Evolutionary conservation across 2,329 filamentous ascomycete species (phyloP).

Genomic region (Davidsoniella eucalypti): DNA sequence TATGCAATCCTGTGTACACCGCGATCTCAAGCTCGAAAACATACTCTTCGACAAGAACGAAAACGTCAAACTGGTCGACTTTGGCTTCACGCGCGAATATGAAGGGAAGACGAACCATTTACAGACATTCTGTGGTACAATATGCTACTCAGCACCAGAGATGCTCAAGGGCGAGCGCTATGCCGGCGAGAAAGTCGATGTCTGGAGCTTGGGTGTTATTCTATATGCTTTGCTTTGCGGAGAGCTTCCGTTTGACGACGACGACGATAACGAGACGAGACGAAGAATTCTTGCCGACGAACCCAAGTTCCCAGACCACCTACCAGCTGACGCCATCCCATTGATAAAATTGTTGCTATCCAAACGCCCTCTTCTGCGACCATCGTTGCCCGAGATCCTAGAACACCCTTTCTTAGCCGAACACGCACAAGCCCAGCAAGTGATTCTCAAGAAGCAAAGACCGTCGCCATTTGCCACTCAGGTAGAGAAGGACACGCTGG

Average conservation of each 20-base stretch:
- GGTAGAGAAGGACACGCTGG: conserved; percentile 77
- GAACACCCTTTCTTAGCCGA: conserved; percentile 77
- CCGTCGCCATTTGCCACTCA: conserved; percentile 70
- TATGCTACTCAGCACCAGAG: conserved; percentile 94
- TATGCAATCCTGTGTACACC: conserved; percentile 85
- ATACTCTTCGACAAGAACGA: conserved; percentile 76
- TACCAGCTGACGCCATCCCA: conserved; percentile 61
- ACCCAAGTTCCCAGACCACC: conserved; percentile 64
- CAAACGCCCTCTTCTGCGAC: conserved; percentile 73
- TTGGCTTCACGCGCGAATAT: conserved; percentile 95
- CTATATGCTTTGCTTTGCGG: conserved; percentile 68
- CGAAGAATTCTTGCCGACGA: conserved; percentile 72
- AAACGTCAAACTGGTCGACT: conserved; percentile 95
- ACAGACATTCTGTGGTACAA: conserved; percentile 93
- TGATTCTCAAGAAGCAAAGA: conserved; percentile 68
- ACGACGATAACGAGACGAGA: conserved; percentile 79
- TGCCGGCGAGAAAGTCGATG: conserved; percentile 91
- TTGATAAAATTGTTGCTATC: conserved; percentile 70
- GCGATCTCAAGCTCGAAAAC: conserved; percentile 80
- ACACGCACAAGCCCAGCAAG: conserved; percentile 73
- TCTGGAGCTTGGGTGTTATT: conserved; percentile 82
- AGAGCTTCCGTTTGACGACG: conserved; percentile 88
- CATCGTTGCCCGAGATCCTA: conserved; percentile 69
- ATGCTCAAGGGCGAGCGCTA: conserved; percentile 99
- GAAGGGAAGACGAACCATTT: conserved; percentile 87